Percentiles rank a stretch among this genome's conserved stretches.
These are phyloP conservation scores for Eurotiales sp. DNA, from an alignment of 2,329 filamentous ascomycete genomes.

Conservation along the genomic window DNA sequence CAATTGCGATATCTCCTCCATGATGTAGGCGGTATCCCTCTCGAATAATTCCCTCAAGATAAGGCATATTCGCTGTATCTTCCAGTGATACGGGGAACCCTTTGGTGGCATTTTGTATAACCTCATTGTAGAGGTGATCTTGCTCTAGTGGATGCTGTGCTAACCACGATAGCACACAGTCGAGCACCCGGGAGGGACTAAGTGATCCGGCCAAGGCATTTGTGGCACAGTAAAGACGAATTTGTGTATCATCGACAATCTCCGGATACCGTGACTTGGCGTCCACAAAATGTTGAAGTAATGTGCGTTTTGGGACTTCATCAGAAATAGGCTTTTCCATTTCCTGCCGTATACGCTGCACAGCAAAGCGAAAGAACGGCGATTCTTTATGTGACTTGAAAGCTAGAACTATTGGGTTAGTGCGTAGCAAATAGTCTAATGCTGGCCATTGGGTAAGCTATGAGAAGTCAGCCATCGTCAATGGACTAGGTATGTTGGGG, in stretches of 20 bases:
- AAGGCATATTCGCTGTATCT: constrained; percentile 5
- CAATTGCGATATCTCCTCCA: constrained; percentile 9
- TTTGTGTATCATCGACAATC: constrained; percentile 8
- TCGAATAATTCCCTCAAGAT: constrained; percentile 4
- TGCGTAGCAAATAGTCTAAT: constrained; percentile 6
- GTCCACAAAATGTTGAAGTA: constrained; percentile 9
- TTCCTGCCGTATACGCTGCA: constrained; percentile 6
- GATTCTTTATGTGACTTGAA: constrained; percentile 10
- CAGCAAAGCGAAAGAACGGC: constrained; percentile 9
- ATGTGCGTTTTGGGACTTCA: constrained; percentile 1
- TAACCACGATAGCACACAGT: constrained; percentile 8
- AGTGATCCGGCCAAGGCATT: constrained; percentile 9
- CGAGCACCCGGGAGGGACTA: constrained; percentile 8
- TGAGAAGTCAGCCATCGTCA: background rate
- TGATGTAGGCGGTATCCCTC: constrained; percentile 10
- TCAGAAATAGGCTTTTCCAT: constrained; percentile 6
- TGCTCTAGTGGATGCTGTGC: constrained; percentile 5
- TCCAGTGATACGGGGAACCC: constrained; percentile 3
- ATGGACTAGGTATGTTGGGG: background rate
- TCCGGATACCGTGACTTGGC: constrained; percentile 8
- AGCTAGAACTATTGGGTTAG: constrained; percentile 2
- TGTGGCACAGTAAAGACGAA: constrained; percentile 8
- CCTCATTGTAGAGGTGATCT: constrained; percentile 2
- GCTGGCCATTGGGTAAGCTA: constrained; percentile 11
- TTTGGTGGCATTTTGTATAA: background rate